A percentile compares a stretch with the other conserved stretches of the same genome.
Evolutionary conservation across 139 green algal species (phyloP).

Genomic region (Chlamydomonas incerta): DNA sequence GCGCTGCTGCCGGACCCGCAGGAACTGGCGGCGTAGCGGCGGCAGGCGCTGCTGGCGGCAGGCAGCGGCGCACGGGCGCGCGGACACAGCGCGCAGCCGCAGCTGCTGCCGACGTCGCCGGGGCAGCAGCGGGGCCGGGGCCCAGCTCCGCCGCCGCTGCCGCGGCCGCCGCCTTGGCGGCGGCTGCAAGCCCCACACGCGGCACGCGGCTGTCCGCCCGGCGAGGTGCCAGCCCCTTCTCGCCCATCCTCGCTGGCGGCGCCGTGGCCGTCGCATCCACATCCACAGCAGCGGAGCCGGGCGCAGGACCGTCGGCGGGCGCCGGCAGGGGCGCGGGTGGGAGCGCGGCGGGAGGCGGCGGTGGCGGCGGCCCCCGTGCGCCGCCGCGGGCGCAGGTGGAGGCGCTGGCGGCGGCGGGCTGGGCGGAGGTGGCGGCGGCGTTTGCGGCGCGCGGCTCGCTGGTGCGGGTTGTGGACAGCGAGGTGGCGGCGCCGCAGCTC

Average conservation of each 20-base stretch:
- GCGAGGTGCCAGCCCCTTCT: too few species aligned
- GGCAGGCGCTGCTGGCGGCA: not conserved
- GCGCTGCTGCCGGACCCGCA: not conserved
- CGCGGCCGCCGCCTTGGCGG: not conserved
- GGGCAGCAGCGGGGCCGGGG: not conserved
- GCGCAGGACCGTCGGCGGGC: not conserved
- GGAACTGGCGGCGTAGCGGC: not conserved
- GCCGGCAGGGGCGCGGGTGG: not conserved
- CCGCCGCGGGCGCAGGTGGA: not conserved
- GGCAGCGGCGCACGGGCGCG: too few species aligned
- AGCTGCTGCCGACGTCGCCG: not conserved
- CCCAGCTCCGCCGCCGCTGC: not conserved
- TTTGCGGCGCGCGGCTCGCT: not conserved
- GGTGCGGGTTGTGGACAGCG: slow-evolving; percentile 31
- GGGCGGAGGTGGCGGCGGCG: slow-evolving; percentile 16
- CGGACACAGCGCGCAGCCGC: too few species aligned
- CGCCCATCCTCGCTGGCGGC: too few species aligned
- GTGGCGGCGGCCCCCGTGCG: too few species aligned
- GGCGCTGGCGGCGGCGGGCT: slow-evolving; percentile 12
- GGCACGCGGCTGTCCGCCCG: too few species aligned
- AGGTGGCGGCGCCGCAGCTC: slow-evolving; percentile 12
- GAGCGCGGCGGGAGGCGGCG: too few species aligned
- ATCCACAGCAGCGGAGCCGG: not conserved
- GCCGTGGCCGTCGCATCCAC: too few species aligned
- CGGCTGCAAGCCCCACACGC: not conserved